Conservation (phyloP, 148 eudicot species). For the Bassia scoparia region DNA sequence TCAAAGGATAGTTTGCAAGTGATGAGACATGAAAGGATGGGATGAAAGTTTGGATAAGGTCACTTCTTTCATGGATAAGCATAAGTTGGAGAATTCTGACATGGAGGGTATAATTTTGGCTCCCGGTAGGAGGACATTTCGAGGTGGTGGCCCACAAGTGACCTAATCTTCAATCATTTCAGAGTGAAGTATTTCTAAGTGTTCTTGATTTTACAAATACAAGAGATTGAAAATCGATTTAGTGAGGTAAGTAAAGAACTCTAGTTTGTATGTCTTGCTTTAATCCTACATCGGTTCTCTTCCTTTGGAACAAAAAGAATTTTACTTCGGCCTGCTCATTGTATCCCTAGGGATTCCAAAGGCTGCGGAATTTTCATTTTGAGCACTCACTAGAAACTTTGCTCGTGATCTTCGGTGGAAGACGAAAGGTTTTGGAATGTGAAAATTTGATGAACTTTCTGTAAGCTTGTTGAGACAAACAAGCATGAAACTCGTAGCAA, state of each 20-base stretch:
- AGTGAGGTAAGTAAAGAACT: too few relatives aligned
- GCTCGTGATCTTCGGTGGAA: background rate
- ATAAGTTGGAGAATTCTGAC: background rate
- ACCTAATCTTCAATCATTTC: conserved; percentile 7
- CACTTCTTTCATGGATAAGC: background rate
- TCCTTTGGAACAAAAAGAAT: background rate
- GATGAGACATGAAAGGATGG: background rate
- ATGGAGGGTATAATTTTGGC: background rate
- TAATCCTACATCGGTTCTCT: too few relatives aligned
- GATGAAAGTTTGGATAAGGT: background rate
- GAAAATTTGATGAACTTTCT: background rate
- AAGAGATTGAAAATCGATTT: background rate
- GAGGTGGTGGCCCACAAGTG: background rate
- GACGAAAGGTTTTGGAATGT: conserved; percentile 1
- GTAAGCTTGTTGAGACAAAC: conserved; percentile 6
- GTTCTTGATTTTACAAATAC: background rate
- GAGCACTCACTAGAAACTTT: background rate
- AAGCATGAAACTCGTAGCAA: background rate
- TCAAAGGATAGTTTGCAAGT: background rate
- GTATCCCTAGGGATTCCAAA: background rate
- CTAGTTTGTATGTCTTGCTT: too few relatives aligned
- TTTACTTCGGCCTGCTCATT: background rate
- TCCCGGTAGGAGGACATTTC: background rate
- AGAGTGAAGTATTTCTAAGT: background rate
- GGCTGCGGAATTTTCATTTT: background rate